Percentiles rank a stretch among this genome's conserved stretches.
These are phyloP conservation scores for Penicillium desertorum DNA, from an alignment of 495 filamentous ascomycete genomes.

Conservation along the genomic window DNA sequence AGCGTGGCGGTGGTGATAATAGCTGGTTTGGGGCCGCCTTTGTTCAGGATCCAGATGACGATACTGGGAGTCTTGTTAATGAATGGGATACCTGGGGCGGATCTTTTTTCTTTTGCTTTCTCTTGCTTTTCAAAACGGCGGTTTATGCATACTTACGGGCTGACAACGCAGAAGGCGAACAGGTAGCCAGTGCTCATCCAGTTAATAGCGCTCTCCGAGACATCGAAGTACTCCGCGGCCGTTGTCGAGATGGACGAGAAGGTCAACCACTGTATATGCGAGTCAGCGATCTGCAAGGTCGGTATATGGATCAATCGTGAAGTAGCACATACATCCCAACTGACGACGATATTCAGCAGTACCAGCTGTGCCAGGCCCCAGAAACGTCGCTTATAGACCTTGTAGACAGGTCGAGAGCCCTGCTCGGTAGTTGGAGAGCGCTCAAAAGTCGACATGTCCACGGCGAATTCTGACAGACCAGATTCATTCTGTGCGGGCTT, in stretches of 20 bases:
- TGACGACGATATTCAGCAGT: constrained; percentile 86
- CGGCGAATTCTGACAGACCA: background rate
- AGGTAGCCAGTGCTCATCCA: constrained; percentile 88
- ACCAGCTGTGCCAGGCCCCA: constrained; percentile 83
- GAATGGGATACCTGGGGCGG: background rate
- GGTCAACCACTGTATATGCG: constrained; percentile 72
- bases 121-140: background rate
- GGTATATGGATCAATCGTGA: background rate
- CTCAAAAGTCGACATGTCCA: constrained; percentile 14
- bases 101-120: background rate
- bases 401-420: constrained; percentile 50
- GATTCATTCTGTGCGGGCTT: background rate
- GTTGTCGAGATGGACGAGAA: constrained; percentile 82
- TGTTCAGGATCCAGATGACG: constrained; percentile 76
- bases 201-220: constrained; percentile 77
- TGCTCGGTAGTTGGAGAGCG: constrained; percentile 1
- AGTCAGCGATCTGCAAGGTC: constrained; percentile 7
- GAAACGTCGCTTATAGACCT: constrained; percentile 86
- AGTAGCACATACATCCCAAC: constrained; percentile 78
- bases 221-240: constrained; percentile 71
- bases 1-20: constrained; percentile 73
- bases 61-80: constrained; percentile 37
- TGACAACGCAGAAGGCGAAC: constrained; percentile 74
- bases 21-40: constrained; percentile 72
- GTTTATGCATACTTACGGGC: constrained; percentile 55